Evolutionary conservation across 768 basidiomycete species (phyloP), one percentile per base, ranked within the genome.

Genomic region (Tremella mesenterica): DNA sequence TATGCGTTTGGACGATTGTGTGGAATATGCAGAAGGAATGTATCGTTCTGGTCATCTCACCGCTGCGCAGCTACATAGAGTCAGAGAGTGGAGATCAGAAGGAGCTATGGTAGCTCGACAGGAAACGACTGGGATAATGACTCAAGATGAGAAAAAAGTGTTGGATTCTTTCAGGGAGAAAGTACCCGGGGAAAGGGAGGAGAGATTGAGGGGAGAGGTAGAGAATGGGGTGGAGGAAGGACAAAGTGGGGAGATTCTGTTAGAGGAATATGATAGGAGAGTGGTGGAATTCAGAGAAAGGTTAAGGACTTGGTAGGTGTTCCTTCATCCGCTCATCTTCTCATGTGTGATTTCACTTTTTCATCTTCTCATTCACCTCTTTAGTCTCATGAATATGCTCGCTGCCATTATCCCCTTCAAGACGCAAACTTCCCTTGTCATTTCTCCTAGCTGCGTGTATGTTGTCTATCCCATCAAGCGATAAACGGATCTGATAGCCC

Each of bases 201-300:
- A 48, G 29, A 41, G 53, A 26, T 41, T 69, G 47, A 54, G 56
- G 28, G 45, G 49, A 18, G 53, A 66, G 50, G 44, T 70, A 13
- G 68, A 70, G 45, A n/a, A 5, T 5, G 59, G 54, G 41, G 57
- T 64, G 12, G 50, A 58, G 9, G 38, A 49, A 29, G 61, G 57
- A n/a, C 46, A 44, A 6, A 34, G 51, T n/a, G 38, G 44, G 26
- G 27, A 59, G 16, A 39, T 50, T 4, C 30, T 36, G 4, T 47
- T 51, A 16, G 49, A 61, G 25, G 59, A 63, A 14, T 50, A 56
- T 53, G 72, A 71, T 52, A 51, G 52, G 33, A 44, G 69, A 45
- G 69, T 67, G 13, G 52, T 73, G 16, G 71, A 71, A 31, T 73
- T 73, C 41, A 63, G 69, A 48, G 71, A 73, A 46, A 60, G 66